These are phyloP conservation scores for Camelina hispida DNA, from an alignment of 345 rosid species.

Conservation along the genomic window DNA sequence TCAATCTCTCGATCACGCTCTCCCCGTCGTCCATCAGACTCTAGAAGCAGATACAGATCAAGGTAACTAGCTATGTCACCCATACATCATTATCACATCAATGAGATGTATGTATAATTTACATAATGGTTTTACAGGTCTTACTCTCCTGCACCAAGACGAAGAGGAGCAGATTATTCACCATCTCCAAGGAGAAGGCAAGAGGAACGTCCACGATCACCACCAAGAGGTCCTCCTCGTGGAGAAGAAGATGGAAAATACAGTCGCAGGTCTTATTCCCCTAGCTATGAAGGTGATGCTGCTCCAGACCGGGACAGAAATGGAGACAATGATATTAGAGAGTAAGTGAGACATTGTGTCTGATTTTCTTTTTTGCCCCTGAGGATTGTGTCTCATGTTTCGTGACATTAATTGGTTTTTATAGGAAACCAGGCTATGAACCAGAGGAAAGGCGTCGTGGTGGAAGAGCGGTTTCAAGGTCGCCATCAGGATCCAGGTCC, in stretches of 20 bases:
- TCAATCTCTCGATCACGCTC: conserved; percentile 79
- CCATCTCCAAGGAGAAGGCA: conserved; percentile 76
- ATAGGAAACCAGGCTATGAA: conserved; percentile 56
- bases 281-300: conserved; percentile 55
- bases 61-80: conserved; percentile 52
- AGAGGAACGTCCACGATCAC: conserved; percentile 66
- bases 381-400: background rate
- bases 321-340: conserved; percentile 55
- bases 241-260: conserved; percentile 61
- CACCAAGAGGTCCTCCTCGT: conserved; percentile 76
- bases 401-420: conserved; percentile 20
- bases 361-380: background rate
- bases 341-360: conserved; percentile 51
- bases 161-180: conserved; percentile 64
- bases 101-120: background rate
- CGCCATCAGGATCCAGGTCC: conserved; percentile 79
- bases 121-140: conserved; percentile 56
- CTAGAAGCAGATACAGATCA: conserved; percentile 80
- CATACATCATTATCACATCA: background rate
- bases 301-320: conserved; percentile 45
- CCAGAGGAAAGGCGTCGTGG: conserved; percentile 51
- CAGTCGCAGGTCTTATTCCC: conserved; percentile 66
- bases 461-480: conserved; percentile 58
- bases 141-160: conserved; percentile 77
- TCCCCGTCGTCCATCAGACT: conserved; percentile 68